Percentiles rank a stretch among this genome's conserved stretches.
Evolutionary conservation across 176 grass and related monocot genomes (phyloP).

Genomic region (Lolium multiflorum): DNA sequence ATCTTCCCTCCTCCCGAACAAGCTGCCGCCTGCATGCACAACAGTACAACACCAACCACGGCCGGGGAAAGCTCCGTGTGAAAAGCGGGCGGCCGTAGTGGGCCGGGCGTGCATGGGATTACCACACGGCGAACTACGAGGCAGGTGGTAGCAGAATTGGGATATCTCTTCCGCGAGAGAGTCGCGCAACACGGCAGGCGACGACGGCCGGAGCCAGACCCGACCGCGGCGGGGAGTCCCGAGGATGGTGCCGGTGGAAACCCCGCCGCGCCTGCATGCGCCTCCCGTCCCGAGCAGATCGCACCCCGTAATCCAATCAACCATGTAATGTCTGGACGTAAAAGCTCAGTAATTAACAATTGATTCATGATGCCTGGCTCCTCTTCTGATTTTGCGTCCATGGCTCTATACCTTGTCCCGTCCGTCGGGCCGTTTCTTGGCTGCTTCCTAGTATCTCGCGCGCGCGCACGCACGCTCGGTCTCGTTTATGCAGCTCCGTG

Average conservation of each 20-base stretch:
- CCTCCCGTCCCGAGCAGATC: constrained; percentile 40
- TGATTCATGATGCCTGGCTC: not conserved
- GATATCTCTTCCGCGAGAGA: not conserved
- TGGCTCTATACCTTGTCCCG: constrained; percentile 47
- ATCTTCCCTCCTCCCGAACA: constrained; percentile 10
- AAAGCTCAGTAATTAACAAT: not conserved
- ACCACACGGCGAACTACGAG: constrained; percentile 40
- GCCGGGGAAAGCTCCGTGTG: constrained; percentile 34
- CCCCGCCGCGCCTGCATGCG: constrained; percentile 42
- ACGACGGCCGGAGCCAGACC: constrained; percentile 31
- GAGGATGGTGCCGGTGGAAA: constrained; percentile 59
- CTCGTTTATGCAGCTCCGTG: constrained; percentile 13
- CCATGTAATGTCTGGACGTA: constrained; percentile 47
- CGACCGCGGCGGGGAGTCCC: constrained; percentile 51
- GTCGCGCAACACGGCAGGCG: constrained; percentile 30
- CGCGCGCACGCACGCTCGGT: constrained; percentile 12
- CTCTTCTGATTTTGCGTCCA: constrained; percentile 17
- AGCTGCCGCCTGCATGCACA: constrained; percentile 1
- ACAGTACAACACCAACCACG: not conserved
- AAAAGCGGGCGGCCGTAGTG: constrained; percentile 32
- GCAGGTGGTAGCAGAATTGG: not conserved
- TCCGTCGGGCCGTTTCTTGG: constrained; percentile 54
- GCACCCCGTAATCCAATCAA: not conserved
- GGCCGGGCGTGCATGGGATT: constrained; percentile 14
- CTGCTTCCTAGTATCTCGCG: constrained; percentile 39